Base-by-base conservation (phyloP, 2,329 filamentous ascomycete species). In the Emergomyces pasteurianus region DNA sequence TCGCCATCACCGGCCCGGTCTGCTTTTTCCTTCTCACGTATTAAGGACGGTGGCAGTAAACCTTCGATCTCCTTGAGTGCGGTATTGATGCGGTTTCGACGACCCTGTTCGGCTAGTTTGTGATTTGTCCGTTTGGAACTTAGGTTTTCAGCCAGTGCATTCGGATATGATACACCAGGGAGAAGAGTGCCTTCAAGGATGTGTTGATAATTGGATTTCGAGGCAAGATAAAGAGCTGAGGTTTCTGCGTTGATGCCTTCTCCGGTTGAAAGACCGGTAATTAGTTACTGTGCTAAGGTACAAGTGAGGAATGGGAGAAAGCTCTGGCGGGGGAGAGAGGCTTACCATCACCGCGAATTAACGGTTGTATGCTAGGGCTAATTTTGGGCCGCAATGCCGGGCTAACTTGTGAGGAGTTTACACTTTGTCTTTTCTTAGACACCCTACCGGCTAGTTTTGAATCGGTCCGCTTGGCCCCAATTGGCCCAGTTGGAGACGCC, bases 171-270 rank as follows among this genome's bases (percentile, higher is more conserved):
- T 14, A 96, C 88, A 14, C 92, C 92, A 0, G 92, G 92, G 0
- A 96, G 85, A 60, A 87, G 86, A 58, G 91, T 97, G 56, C 94
- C 94, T 72, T 97, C 94, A 12, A 99, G 77, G 43, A 99, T 94
- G 68, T 96, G 95, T 70, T 97, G 92, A 69, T 99, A 99, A 70
- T 99, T 99, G 1, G 92, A 97, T 73, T 97, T 97, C 18, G 89
- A 90, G 42, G 92, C 89, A 34, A 99, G 81, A 52, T 97, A 82
- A 34, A 90, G 81, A n/a, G 85, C 83, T 61, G 85, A 84, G 2
- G 81, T 80, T 58, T 86, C 82, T 42, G 82, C 79, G 23, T 82
- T 77, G 18, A 83, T 71, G 42, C 75, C 75, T 75, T 67, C 64
- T 61, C 28, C 43, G 56, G 47, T 56, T 21, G 52, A 61, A 50